Evolutionary conservation across 1,284 basidiomycete genomes (phyloP).

Genomic region (Sporisorium iseilematis-ciliati): DNA sequence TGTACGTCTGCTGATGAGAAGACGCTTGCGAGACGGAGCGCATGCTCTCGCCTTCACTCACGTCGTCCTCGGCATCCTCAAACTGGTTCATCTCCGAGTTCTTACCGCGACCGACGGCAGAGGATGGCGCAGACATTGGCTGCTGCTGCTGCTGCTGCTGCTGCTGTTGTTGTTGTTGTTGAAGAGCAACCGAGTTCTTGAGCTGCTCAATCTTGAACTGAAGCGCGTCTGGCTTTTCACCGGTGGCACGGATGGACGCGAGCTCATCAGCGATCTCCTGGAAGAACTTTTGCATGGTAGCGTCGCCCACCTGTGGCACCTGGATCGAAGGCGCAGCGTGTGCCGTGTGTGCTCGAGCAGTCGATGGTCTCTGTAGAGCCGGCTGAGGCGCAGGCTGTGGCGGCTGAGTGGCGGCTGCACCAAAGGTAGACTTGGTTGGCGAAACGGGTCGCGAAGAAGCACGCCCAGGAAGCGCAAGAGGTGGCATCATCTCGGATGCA

Average conservation of each 20-base stretch:
- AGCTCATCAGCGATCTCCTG: constrained; percentile 84
- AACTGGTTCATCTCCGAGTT: constrained; percentile 71
- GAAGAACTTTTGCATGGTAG: constrained; percentile 82
- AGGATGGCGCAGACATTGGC: constrained; percentile 11
- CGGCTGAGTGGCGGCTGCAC: constrained; percentile 12
- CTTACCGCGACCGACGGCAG: constrained; percentile 15
- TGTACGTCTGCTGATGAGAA: constrained; percentile 50
- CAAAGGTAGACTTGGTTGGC: constrained; percentile 44
- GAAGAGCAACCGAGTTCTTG: constrained; percentile 67
- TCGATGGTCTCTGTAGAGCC: constrained; percentile 21
- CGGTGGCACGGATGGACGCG: constrained; percentile 74
- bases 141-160: constrained; percentile 28
- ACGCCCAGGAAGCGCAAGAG: constrained; percentile 38
- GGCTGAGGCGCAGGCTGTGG: constrained; percentile 26
- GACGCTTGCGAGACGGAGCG: constrained; percentile 52
- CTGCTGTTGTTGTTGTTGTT: constrained; percentile 43
- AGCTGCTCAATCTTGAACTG: constrained; percentile 70
- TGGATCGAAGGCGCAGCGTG: constrained; percentile 58
- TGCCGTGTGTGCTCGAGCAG: constrained; percentile 52
- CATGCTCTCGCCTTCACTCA: constrained; percentile 51
- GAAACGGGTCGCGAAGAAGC: constrained; percentile 52
- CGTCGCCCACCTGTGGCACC: constrained; percentile 72
- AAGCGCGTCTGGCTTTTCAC: constrained; percentile 71
- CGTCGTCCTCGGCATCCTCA: constrained; percentile 74
- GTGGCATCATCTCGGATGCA: constrained; percentile 46